Percentiles rank a stretch among this genome's conserved stretches.
Evolutionary conservation across 73 alveolate species (phyloP).

Genomic region (Durusdinium trenchii): DNA sequence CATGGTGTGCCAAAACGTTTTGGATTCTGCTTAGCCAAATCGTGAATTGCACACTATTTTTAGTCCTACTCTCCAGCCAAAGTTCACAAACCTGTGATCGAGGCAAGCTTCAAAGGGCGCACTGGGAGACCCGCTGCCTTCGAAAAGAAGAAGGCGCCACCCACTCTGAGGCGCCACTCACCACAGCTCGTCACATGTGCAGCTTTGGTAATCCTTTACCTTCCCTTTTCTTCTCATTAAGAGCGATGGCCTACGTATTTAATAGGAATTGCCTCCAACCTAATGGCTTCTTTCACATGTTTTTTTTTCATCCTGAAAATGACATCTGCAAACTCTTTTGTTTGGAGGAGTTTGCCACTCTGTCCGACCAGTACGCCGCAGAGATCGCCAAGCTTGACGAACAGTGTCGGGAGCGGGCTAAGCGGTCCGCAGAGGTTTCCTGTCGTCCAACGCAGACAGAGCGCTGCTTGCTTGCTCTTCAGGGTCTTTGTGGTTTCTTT

Average conservation of each 20-base stretch:
- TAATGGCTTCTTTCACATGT: neutral
- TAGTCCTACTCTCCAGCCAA: neutral
- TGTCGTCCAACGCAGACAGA: too few relatives aligned
- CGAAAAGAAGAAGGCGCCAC: conserved; percentile 90
- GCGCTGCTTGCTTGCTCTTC: too few relatives aligned
- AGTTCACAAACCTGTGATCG: too few relatives aligned
- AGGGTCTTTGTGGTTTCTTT: too few relatives aligned
- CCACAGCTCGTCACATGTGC: too few relatives aligned
- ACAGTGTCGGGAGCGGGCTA: conserved; percentile 95
- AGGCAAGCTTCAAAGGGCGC: conserved; percentile 86
- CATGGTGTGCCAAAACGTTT: too few relatives aligned
- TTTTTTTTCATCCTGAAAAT: neutral
- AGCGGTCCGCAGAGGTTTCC: too few relatives aligned
- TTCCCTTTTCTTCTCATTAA: too few relatives aligned
- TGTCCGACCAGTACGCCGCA: conserved; percentile 95
- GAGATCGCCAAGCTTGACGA: conserved; percentile 97
- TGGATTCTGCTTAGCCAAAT: neutral
- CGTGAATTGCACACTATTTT: neutral
- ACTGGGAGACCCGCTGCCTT: conserved; percentile 85
- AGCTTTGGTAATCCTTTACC: too few relatives aligned
- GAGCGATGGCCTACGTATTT: neutral
- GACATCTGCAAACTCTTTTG: neutral
- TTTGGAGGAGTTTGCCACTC: conserved; percentile 63
- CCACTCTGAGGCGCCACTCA: conserved; percentile 48
- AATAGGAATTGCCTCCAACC: neutral